Percentiles rank a stretch among this genome's conserved stretches.
phyloP scores from a whole-genome alignment of 495 filamentous ascomycete species.

The Aspergillus egyptiacus region DNA sequence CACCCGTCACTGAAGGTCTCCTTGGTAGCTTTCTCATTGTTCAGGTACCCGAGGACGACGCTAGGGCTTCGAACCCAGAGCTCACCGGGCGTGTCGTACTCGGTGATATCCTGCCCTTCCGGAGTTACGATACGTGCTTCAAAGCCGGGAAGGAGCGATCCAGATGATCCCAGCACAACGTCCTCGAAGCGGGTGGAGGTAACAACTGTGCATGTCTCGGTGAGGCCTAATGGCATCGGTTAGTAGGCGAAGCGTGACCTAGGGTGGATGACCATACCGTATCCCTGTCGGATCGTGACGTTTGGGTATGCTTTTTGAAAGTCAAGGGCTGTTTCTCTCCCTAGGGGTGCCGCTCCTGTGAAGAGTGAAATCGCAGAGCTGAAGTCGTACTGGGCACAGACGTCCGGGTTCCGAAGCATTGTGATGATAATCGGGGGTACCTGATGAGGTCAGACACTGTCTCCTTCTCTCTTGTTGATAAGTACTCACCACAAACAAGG shows the following conservation, averaged over 20 bases:
- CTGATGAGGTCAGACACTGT: conserved; percentile 23
- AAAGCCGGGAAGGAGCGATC: conserved; percentile 60
- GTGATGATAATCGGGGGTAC: conserved; percentile 84
- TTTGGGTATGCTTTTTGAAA: conserved; percentile 59
- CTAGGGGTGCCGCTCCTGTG: conserved; percentile 80
- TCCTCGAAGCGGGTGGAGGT: conserved; percentile 59
- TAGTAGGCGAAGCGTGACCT: conserved; percentile 5
- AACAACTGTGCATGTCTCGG: conserved; percentile 75
- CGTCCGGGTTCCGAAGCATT: conserved; percentile 60
- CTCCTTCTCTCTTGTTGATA: neutral
- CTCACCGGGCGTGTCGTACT: conserved; percentile 74
- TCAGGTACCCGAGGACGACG: conserved; percentile 75
- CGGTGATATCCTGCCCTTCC: conserved; percentile 71
- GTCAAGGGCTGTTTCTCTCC: conserved; percentile 67
- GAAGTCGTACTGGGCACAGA: conserved; percentile 66
- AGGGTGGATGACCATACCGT: conserved; percentile 48
- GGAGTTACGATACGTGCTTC: conserved; percentile 64
- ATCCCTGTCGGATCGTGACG: conserved; percentile 69
- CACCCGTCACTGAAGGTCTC: conserved; percentile 78
- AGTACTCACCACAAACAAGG: conserved; percentile 57
- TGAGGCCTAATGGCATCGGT: conserved; percentile 57
- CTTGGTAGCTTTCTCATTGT: conserved; percentile 74
- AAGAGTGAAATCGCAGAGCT: conserved; percentile 61
- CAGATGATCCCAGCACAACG: conserved; percentile 66
- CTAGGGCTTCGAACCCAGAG: conserved; percentile 70